Percentiles rank a stretch among this genome's conserved stretches.
phyloP scores from a whole-genome alignment of 2,329 filamentous ascomycete genomes.

The Aspergillus caelatus region DNA sequence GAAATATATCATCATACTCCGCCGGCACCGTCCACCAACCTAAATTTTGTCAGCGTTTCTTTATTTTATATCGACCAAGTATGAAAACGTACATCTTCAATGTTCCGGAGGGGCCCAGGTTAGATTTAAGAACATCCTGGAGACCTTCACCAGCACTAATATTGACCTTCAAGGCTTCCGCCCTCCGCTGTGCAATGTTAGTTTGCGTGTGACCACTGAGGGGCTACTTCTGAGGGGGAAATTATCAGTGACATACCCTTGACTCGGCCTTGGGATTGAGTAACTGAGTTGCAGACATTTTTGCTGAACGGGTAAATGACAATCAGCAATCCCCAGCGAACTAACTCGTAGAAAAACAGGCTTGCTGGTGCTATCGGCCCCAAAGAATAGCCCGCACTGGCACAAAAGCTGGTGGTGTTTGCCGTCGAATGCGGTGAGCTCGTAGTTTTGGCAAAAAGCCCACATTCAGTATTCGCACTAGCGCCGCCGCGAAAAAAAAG shows the following conservation, averaged over 20 bases:
- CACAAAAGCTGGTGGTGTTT: conserved; percentile 30
- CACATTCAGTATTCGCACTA: conserved; percentile 47
- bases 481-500: conserved; percentile 44
- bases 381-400: conserved; percentile 27
- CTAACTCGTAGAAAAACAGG: conserved; percentile 24
- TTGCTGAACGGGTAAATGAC: conserved; percentile 29
- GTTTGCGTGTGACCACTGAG: conserved; percentile 39
- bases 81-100: conserved; percentile 77
- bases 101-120: conserved; percentile 88
- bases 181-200: conserved; percentile 73
- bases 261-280: conserved; percentile 99
- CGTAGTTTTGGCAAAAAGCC: conserved; percentile 43
- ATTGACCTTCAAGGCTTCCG: conserved; percentile 95
- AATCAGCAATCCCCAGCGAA: conserved; percentile 29
- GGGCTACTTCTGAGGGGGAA: conserved; percentile 31
- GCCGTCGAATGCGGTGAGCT: conserved; percentile 40
- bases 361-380: conserved; percentile 26
- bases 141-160: conserved; percentile 94
- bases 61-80: not conserved
- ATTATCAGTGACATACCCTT: conserved; percentile 62
- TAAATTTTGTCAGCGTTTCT: conserved; percentile 38
- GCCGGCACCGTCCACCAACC: conserved; percentile 65
- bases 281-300: conserved; percentile 95
- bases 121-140: conserved; percentile 93
- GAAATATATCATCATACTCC: conserved; percentile 51